Evolutionary conservation across 2,329 filamentous ascomycete species (phyloP).

Genomic region (Taxawa tesnikishii): DNA sequence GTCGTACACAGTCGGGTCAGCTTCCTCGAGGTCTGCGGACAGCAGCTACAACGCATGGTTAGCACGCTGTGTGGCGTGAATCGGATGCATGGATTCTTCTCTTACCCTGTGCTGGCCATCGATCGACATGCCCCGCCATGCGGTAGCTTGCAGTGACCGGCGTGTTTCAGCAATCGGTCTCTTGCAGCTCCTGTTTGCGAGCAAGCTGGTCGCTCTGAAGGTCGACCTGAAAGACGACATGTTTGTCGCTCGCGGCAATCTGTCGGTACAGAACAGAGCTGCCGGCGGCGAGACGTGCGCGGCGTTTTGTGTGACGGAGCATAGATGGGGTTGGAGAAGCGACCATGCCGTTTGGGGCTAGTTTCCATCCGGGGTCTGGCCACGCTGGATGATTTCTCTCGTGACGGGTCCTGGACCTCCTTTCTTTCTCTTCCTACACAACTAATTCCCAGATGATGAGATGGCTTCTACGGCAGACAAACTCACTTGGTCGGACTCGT

Average conservation of each 20-base stretch:
- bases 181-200: conserved; percentile 18
- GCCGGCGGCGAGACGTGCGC: no score
- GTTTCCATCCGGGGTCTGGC: no score
- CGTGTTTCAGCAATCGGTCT: conserved; percentile 16
- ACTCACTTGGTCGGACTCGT: conserved; percentile 32
- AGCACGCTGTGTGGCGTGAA: background rate
- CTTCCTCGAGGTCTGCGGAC: conserved; percentile 63
- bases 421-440: conserved; percentile 44
- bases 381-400: no score
- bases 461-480: conserved; percentile 42
- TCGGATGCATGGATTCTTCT: background rate
- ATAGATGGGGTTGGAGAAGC: no score
- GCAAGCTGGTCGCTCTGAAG: conserved; percentile 25
- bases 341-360: no score
- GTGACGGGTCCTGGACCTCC: no score
- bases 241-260: no score
- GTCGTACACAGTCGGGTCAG: conserved; percentile 74
- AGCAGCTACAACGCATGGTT: conserved; percentile 50
- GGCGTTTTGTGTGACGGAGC: no score
- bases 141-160: conserved; percentile 17
- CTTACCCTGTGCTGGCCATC: conserved; percentile 37
- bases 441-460: conserved; percentile 76
- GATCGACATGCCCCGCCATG: conserved; percentile 29
- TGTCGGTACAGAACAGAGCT: no score
- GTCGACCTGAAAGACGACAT: conserved; percentile 30